These are phyloP conservation scores for Verticillium albo-atrum DNA, from an alignment of 2,329 filamentous ascomycete genomes.

Conservation along the genomic window DNA sequence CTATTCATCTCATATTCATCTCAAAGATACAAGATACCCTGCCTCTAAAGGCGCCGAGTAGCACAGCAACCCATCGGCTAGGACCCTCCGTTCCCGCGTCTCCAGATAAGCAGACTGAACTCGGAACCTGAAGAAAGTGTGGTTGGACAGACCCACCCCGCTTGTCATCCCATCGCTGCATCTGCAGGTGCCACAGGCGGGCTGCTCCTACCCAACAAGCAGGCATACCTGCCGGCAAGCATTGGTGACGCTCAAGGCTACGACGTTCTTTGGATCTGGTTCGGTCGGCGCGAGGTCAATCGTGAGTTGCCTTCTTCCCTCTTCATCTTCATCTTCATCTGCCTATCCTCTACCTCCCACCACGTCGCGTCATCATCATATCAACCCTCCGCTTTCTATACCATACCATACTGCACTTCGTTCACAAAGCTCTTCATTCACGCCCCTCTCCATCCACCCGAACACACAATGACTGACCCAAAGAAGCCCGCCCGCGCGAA, in stretches of 20 bases:
- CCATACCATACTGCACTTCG: too few species aligned
- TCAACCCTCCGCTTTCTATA: too few species aligned
- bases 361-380: background rate
- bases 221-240: background rate
- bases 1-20: background rate
- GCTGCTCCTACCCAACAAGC: background rate
- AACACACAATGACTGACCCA: background rate
- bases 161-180: background rate
- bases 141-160: background rate
- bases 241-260: background rate
- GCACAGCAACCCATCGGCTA: background rate
- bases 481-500: background rate
- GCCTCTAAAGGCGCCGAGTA: background rate
- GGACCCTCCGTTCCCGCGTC: too few species aligned
- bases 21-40: too few species aligned
- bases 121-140: background rate
- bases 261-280: background rate
- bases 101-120: too few species aligned
- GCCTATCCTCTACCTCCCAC: too few species aligned
- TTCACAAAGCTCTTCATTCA: too few species aligned
- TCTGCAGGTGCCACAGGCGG: background rate
- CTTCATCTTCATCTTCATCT: background rate
- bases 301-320: background rate
- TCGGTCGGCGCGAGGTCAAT: background rate
- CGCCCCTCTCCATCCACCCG: background rate